Conservation (phyloP, 768 basidiomycete genomes). For the Agaricus subrufescens region DNA sequence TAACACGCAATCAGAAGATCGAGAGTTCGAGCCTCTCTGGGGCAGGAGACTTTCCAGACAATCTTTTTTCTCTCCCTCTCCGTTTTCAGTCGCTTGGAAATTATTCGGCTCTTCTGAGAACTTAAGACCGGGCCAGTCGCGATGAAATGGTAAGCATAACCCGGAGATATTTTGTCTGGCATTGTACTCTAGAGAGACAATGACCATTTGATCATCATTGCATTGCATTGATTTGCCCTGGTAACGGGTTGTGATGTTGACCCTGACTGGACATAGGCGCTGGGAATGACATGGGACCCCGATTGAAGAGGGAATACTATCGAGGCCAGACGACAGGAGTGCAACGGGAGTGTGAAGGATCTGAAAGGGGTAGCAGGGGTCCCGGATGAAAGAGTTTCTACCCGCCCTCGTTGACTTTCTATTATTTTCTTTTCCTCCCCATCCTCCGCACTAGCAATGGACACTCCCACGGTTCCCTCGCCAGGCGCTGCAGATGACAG, state of each 20-base stretch:
- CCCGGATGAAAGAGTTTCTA: too few relatives aligned
- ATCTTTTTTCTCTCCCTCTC: not conserved
- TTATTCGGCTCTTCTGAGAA: too few relatives aligned
- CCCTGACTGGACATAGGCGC: not conserved
- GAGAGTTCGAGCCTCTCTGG: conserved; percentile 11
- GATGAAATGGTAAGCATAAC: too few relatives aligned
- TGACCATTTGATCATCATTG: not conserved
- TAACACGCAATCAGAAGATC: conserved; percentile 5
- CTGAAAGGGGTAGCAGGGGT: too few relatives aligned
- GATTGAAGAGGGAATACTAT: not conserved
- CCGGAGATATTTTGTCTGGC: too few relatives aligned
- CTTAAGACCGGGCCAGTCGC: too few relatives aligned
- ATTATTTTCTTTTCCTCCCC: not conserved
- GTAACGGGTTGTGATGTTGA: too few relatives aligned
- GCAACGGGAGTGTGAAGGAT: too few relatives aligned
- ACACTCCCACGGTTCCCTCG: conserved; percentile 2
- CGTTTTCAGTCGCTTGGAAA: too few relatives aligned
- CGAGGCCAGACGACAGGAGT: too few relatives aligned
- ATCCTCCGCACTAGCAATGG: not conserved
- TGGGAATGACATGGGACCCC: not conserved
- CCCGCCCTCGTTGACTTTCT: not conserved
- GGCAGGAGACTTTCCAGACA: not conserved
- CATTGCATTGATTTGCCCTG: not conserved
- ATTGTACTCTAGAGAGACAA: not conserved
- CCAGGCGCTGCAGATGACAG: too few relatives aligned